Conservation (phyloP, 106 monocot genomes). For the Triglochin maritima region DNA sequence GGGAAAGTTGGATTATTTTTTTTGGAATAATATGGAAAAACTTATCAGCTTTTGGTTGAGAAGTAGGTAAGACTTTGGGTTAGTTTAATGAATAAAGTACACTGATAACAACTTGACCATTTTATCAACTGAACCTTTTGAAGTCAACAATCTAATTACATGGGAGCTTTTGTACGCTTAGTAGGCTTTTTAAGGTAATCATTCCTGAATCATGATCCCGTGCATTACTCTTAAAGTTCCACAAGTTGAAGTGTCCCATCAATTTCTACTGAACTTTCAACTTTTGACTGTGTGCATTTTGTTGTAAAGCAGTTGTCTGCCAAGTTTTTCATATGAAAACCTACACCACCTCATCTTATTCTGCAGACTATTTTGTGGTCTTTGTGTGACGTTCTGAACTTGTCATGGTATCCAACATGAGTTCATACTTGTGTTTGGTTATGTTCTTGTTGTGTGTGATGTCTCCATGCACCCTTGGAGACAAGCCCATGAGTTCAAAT, state of each 20-base stretch:
- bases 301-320: background rate
- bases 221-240: background rate
- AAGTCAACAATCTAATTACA: background rate
- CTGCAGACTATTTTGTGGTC: background rate
- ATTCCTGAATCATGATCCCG: background rate
- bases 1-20: background rate
- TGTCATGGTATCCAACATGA: background rate
- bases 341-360: background rate
- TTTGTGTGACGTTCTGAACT: background rate
- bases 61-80: background rate
- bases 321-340: background rate
- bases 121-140: background rate
- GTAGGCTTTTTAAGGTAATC: background rate
- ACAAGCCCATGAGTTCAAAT: slow-evolving; percentile 1
- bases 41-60: background rate
- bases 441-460: background rate
- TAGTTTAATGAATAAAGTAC: background rate
- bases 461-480: background rate
- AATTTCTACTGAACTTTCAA: background rate
- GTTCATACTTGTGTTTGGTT: background rate
- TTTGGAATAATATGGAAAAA: background rate
- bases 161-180: too few species aligned
- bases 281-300: background rate
- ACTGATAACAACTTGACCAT: background rate
- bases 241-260: background rate